Percentiles rank a stretch among this genome's conserved stretches.
Conservation (phyloP, 176 grass and related monocot genomes). For the Secale cereale region DNA sequence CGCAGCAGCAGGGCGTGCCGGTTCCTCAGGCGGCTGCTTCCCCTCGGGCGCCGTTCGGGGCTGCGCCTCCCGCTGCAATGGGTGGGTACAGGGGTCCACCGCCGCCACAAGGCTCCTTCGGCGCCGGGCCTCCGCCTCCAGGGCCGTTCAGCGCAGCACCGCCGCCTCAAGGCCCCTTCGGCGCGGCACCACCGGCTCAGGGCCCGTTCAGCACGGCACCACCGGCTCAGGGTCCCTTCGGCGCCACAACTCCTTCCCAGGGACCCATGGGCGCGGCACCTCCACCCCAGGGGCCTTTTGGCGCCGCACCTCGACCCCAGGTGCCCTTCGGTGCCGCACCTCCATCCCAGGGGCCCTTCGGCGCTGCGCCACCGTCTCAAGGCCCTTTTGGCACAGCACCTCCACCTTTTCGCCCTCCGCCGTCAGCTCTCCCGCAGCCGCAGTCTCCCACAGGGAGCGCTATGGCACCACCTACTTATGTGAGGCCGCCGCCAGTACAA, state of each 20-base stretch:
- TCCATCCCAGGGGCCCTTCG: not conserved
- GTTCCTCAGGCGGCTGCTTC: conserved; percentile 6
- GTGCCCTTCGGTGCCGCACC: not conserved
- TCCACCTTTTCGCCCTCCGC: conserved; percentile 31
- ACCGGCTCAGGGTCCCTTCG: not conserved
- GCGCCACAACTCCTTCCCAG: not conserved
- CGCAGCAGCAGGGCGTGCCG: conserved; percentile 16
- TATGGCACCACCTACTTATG: conserved; percentile 19
- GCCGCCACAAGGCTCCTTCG: conserved; percentile 27
- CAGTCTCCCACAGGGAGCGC: conserved; percentile 19
- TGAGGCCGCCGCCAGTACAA: conserved; percentile 29
- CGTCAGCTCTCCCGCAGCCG: conserved; percentile 19
- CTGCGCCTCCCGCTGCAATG: conserved; percentile 12
- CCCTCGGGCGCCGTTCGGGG: conserved; percentile 2
- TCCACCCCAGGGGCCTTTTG: not conserved
- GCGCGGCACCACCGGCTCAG: not conserved
- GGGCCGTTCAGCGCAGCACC: not conserved
- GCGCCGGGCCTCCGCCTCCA: not conserved
- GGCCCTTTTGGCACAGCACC: conserved; percentile 9
- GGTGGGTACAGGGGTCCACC: conserved; percentile 33
- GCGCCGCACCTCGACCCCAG: not conserved
- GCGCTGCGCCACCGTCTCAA: not conserved
- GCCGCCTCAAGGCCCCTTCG: not conserved
- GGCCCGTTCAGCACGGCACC: not conserved
- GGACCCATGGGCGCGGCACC: not conserved